A percentile compares a stretch with the other conserved stretches of the same genome.
Conservation (phyloP, 2,329 filamentous ascomycete species). For the Furcasterigmium furcatum region DNA sequence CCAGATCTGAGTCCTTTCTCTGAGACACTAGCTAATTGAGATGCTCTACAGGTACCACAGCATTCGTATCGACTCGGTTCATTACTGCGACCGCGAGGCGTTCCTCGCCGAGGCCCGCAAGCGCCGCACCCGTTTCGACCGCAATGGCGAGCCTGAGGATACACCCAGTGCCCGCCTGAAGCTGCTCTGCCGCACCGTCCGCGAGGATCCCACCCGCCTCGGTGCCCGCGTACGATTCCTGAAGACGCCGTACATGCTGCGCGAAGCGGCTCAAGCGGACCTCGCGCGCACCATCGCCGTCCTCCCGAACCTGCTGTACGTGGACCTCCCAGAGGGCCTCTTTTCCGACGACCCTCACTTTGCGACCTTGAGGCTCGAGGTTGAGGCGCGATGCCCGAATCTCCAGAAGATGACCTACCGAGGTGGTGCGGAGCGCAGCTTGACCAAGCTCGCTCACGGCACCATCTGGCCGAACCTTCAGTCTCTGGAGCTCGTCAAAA, state of each 20-base stretch:
- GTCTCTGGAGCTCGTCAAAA: conserved; percentile 65
- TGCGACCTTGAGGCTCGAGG: conserved; percentile 73
- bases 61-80: conserved; percentile 88
- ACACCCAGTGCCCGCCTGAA: conserved; percentile 72
- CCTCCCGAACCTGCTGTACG: conserved; percentile 79
- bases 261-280: conserved; percentile 80
- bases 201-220: conserved; percentile 68
- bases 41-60: conserved; percentile 67
- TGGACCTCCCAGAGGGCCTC: conserved; percentile 86
- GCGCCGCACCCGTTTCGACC: conserved; percentile 67
- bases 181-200: conserved; percentile 77
- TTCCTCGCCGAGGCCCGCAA: conserved; percentile 76
- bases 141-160: conserved; percentile 78
- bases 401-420: conserved; percentile 88
- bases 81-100: conserved; percentile 89
- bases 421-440: conserved; percentile 71
- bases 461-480: conserved; percentile 68
- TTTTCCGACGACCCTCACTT: conserved; percentile 78
- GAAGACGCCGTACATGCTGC: conserved; percentile 92
- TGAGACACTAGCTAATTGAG: conserved; percentile 4
- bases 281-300: conserved; percentile 84
- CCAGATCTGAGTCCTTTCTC: conserved; percentile 1
- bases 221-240: conserved; percentile 72
- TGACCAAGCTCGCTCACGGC: conserved; percentile 66
- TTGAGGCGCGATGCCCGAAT: conserved; percentile 79